Base-by-base conservation (phyloP, 2,329 filamentous ascomycete species). In the Zalaria sp. region DNA sequence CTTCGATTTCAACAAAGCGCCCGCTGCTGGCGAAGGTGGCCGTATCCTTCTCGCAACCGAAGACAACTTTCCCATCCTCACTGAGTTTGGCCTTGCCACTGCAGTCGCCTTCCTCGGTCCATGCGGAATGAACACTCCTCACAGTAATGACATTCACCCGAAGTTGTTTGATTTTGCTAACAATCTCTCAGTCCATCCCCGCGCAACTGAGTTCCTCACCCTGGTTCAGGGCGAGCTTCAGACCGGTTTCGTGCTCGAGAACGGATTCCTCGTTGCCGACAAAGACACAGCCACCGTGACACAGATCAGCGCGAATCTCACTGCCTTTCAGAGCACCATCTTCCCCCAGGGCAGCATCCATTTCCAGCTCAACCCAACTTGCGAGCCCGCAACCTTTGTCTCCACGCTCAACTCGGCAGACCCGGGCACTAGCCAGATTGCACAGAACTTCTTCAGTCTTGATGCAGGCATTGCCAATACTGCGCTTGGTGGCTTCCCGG, bases 1-100 rank as follows among this genome's bases (percentile, higher is more conserved):
- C 56, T 87, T 85, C 70, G 70, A 70, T 56, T 68, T 71, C 50
- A 58, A 74, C 47, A 61, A 65, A 7, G 46, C 57, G 6, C 32
- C 60, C 9, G 63, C 38, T 4, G 31, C 44, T 27, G 47, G 51
- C 11, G 48, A 48, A 18, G 39, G 41, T 27, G 48, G 51, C 25
- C 42, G 43, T 28, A 40, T 47, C 29, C 38, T 45, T 25, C 27
- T 36, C 7, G 48, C 60, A 46, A 62, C 61, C 48, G 54, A 60
- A 43, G 57, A 57, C 28, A 60, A 47, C 38, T 64, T 64, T 48
- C 62, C 62, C 31, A 57, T 62, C 43, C 53, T 64, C 27, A 58
- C 55, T n/a, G 55, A 50, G 28, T 53, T 59, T n/a, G 60, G 57
- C 36, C 59, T 64, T 48, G 53, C 50, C 38, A 59, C 56, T 5